Evolutionary conservation across 2,329 filamentous ascomycete genomes (phyloP), one percentile per base, ranked within the genome.

Genomic region (Penicillium sp.): DNA sequence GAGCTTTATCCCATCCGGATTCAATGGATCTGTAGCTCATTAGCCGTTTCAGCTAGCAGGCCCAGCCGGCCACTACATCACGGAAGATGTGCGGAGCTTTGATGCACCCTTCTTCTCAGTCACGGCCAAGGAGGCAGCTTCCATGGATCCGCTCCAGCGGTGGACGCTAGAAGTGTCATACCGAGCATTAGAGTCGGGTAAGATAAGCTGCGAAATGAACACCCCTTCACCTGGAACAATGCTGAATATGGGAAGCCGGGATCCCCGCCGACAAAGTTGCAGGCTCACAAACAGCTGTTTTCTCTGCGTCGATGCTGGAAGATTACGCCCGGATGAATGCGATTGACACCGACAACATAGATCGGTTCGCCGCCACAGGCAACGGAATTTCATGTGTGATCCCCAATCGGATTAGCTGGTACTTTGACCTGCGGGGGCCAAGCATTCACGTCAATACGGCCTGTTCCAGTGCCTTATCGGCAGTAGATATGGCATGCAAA

Each of bases 361-460:
- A 55, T 49, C 51, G n/a, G 3, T 44, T 21, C 19, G 49, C 44
- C 1, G 60, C 45, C 21, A 58, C 49, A n/a, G 60, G 55, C 8
- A 62, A 26, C 44, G 45, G 38, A 3, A 26, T 48, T 46, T 29
- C 55, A 13, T 57, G 53, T 23, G 44, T 62, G 6, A 48, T 48
- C 2, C 46, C 46, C 2, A 48, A 48, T 17, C 46, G 46, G 7
- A 13, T 48, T 2, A 48, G 46, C 21, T 48, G 46, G 46, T 48
- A 48, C 21, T 48, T 66, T 60, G 51, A 67, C 41, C 23, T 72
- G 60, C 23, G 44, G 47, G 29, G 67, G 15, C 60, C 63, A 6
- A 62, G 58, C 13, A 44, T 66, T 9, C 55, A 60, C 47, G 31
- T 67, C 23, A 57, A 67, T 51, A 64, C 65, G 3, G 65, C 65